phyloP scores from a whole-genome alignment of 768 basidiomycete genomes.

The Kwoniella botswanensis region DNA sequence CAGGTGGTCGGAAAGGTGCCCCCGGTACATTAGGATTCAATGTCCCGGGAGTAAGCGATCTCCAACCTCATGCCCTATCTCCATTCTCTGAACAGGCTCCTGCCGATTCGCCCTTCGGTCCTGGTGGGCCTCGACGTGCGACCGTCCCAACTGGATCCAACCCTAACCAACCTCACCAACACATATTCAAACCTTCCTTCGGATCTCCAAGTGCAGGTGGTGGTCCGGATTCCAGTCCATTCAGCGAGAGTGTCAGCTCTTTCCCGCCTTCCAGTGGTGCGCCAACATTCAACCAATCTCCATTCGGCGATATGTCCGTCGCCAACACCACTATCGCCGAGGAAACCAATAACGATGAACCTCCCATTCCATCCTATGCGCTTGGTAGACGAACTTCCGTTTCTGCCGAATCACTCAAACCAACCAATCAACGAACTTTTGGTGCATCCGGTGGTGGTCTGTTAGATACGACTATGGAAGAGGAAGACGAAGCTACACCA shows the following conservation, averaged over 20 bases:
- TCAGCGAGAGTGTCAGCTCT: constrained; percentile 17
- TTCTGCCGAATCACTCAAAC: constrained; percentile 94
- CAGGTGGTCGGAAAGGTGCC: constrained; percentile 15
- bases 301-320: constrained; percentile 24
- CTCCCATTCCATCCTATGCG: constrained; percentile 64
- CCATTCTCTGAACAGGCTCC: constrained; percentile 54
- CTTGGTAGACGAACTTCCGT: constrained; percentile 91
- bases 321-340: constrained; percentile 11
- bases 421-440: constrained; percentile 58
- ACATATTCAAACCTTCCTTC: constrained; percentile 36
- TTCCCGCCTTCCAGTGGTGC: constrained; percentile 17
- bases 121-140: constrained; percentile 39
- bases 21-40: constrained; percentile 15
- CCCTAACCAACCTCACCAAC: constrained; percentile 16
- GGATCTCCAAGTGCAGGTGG: constrained; percentile 23
- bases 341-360: constrained; percentile 51
- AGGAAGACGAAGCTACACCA: constrained; percentile 65
- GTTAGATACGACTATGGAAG: constrained; percentile 44
- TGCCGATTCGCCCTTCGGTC: constrained; percentile 48
- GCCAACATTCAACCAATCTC: constrained; percentile 24
- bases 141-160: constrained; percentile 38
- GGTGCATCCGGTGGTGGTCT: constrained; percentile 22
- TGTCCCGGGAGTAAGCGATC: constrained; percentile 15
- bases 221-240: constrained; percentile 16
- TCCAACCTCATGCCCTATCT: constrained; percentile 32